Evolutionary conservation across 352 stramenopile genomes (phyloP).

Genomic region (Globisporangium abappressorium): DNA sequence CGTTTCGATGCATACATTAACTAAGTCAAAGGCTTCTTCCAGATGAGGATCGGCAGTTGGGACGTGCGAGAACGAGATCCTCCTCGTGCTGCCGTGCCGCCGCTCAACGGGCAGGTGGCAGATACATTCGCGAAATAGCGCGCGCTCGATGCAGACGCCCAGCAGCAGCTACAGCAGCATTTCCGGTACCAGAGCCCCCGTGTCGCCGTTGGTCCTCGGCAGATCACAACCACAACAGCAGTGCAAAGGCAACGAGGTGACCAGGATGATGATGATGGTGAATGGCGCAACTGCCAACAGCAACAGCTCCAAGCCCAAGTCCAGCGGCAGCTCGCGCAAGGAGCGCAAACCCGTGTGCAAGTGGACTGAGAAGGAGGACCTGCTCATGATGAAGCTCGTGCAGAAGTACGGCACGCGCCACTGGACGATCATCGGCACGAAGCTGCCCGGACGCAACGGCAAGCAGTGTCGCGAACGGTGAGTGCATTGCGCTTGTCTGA

Average conservation of each 20-base stretch:
- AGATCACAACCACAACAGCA: background rate
- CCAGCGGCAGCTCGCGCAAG: constrained; percentile 27
- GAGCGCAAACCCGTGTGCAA: constrained; percentile 83
- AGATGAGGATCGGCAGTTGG: constrained; percentile 43
- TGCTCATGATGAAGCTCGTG: constrained; percentile 85
- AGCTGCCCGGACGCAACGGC: constrained; percentile 90
- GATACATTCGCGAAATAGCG: constrained; percentile 18
- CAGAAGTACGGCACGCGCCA: constrained; percentile 93
- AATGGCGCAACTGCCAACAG: background rate
- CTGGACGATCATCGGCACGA: constrained; percentile 97
- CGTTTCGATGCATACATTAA: constrained; percentile 39
- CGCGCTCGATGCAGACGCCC: constrained; percentile 4
- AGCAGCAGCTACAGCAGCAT: background rate
- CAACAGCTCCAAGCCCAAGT: background rate
- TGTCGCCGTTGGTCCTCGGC: constrained; percentile 1
- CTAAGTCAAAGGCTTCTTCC: constrained; percentile 26
- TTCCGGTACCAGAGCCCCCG: background rate
- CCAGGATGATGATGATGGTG: background rate
- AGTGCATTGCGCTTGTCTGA: background rate
- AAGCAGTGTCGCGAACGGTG: constrained; percentile 95
- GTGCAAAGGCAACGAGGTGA: background rate
- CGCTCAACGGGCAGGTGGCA: constrained; percentile 27
- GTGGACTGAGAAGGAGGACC: constrained; percentile 88
- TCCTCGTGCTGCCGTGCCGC: background rate
- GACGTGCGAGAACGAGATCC: constrained; percentile 8